phyloP scores from a whole-genome alignment of 345 rosid genomes.

The Alliaria petiolata region DNA sequence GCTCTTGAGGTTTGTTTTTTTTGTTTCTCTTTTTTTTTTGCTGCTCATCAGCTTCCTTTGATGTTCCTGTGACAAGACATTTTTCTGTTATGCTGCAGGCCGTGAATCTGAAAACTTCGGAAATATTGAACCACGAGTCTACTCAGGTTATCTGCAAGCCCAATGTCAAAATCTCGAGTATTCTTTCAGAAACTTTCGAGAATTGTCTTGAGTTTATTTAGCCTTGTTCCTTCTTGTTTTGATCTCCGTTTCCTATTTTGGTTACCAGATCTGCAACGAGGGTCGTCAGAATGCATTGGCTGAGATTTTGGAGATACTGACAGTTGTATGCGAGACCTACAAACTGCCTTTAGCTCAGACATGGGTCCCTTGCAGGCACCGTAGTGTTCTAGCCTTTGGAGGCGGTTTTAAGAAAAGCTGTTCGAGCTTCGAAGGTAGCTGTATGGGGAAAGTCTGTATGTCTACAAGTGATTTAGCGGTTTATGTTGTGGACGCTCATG shows the following conservation, averaged over 20 bases:
- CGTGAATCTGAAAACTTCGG: conserved; percentile 85
- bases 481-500: conserved; percentile 82
- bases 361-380: conserved; percentile 96
- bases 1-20: conserved; percentile 88
- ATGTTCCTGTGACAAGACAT: background rate
- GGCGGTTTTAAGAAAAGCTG: conserved; percentile 92
- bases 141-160: conserved; percentile 55
- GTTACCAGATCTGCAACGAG: conserved; percentile 80
- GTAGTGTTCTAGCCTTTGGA: conserved; percentile 71
- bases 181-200: conserved; percentile 32
- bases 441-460: conserved; percentile 89
- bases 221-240: conserved; percentile 31
- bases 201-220: conserved; percentile 20
- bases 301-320: conserved; percentile 85
- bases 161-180: conserved; percentile 32
- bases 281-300: conserved; percentile 85
- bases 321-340: conserved; percentile 77
- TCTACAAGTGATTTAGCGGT: conserved; percentile 85
- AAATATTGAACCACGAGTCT: conserved; percentile 65
- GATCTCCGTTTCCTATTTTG: conserved; percentile 25
- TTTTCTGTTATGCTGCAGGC: conserved; percentile 51
- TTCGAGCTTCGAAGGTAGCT: conserved; percentile 82
- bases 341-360: conserved; percentile 96
- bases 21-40: background rate
- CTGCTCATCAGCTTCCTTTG: background rate